Conservation (phyloP, 306 rosid genomes). For the Inga oerstediana region DNA sequence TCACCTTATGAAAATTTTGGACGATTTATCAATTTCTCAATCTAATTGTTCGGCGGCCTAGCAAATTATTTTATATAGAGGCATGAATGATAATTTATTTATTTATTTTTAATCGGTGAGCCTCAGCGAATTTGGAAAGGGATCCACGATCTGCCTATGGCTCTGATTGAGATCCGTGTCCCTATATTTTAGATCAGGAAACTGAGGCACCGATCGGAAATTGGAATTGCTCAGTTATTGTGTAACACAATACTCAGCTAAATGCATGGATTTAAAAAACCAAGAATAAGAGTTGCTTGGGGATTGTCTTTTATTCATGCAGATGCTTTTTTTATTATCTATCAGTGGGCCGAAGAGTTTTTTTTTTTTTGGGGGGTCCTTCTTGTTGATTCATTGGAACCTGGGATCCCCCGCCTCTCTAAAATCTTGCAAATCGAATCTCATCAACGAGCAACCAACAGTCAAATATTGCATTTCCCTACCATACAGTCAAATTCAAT, state of each 20-base stretch:
- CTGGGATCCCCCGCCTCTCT: neutral
- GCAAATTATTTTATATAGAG: too few relatives aligned
- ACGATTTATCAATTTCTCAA: too few relatives aligned
- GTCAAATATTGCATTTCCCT: conserved; percentile 6
- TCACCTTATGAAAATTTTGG: too few relatives aligned
- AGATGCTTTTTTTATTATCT: neutral
- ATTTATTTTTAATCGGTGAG: neutral
- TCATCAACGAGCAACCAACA: neutral
- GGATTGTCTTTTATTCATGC: neutral
- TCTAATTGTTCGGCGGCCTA: too few relatives aligned
- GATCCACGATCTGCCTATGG: neutral
- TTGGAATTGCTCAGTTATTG: neutral
- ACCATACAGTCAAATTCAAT: neutral
- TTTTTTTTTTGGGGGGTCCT: neutral
- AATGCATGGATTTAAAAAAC: neutral
- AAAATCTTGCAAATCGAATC: neutral
- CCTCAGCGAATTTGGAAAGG: neutral
- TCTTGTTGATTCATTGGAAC: neutral
- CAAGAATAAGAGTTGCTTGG: neutral
- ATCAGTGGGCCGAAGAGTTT: neutral
- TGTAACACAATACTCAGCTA: neutral
- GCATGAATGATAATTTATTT: too few relatives aligned
- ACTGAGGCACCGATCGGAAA: neutral
- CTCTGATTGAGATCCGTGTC: neutral
- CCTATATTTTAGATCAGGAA: neutral